Percentiles rank a stretch among this genome's conserved stretches.
These are phyloP conservation scores for Colletotrichum sp. DNA, from an alignment of 2,329 filamentous ascomycete species.

Conservation along the genomic window DNA sequence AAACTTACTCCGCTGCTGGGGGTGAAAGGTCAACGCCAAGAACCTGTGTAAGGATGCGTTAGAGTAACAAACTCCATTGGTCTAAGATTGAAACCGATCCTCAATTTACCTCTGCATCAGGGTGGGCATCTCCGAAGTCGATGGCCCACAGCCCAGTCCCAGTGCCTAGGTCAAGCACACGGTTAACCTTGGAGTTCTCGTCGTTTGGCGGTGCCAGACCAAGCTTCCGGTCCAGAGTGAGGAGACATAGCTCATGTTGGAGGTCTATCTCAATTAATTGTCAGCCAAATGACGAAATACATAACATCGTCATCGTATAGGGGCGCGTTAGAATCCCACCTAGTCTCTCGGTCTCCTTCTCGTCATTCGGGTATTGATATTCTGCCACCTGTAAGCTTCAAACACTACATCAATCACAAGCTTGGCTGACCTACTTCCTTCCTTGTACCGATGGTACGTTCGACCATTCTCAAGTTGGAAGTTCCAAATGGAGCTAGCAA, in stretches of 20 bases:
- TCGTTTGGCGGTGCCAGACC: constrained; percentile 22
- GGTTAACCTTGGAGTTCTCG: not conserved
- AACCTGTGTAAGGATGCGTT: constrained; percentile 23
- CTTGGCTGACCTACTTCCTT: not conserved
- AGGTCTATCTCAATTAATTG: constrained; percentile 20
- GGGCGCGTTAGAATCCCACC: not conserved
- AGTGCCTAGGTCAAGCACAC: constrained; percentile 50
- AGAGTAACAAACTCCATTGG: not conserved
- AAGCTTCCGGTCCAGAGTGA: constrained; percentile 28
- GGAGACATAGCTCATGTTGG: constrained; percentile 30
- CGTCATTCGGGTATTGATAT: not conserved
- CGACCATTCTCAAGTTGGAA: not conserved
- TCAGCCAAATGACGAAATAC: not conserved
- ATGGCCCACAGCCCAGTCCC: constrained; percentile 52
- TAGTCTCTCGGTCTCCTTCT: not conserved
- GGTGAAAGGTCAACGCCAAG: constrained; percentile 47
- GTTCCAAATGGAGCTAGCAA: not conserved
- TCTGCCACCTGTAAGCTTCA: not conserved
- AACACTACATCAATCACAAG: not conserved
- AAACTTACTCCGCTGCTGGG: constrained; percentile 39
- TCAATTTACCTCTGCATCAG: constrained; percentile 26
- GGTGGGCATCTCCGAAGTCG: constrained; percentile 38
- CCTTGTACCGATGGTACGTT: not conserved
- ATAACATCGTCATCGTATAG: not conserved
- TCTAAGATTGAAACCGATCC: not conserved